phyloP scores from a whole-genome alignment of 495 filamentous ascomycete species.

The Podospora sp. region DNA sequence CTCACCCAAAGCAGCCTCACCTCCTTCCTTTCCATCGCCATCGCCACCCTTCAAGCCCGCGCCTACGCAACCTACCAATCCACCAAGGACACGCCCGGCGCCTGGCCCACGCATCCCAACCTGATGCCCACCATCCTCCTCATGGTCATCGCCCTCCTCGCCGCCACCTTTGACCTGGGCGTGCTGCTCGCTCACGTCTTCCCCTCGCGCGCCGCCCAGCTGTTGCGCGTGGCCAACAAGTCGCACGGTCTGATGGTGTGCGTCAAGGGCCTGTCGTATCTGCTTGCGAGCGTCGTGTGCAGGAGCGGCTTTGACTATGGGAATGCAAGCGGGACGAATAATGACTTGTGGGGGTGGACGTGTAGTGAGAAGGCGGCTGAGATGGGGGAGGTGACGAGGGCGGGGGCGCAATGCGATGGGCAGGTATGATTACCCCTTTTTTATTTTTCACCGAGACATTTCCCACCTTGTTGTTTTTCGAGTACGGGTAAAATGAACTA shows the following conservation, averaged over 20 bases:
- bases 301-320: conserved; percentile 24
- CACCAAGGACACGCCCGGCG: conserved; percentile 15
- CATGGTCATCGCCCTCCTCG: conserved; percentile 20
- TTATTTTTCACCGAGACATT: too few relatives aligned
- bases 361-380: conserved; percentile 19
- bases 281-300: conserved; percentile 15
- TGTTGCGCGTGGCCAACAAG: neutral
- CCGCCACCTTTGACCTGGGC: conserved; percentile 22
- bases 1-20: conserved; percentile 19
- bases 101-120: conserved; percentile 19
- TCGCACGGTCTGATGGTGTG: conserved; percentile 17
- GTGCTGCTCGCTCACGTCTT: conserved; percentile 20
- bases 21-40: conserved; percentile 20
- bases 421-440: too few relatives aligned
- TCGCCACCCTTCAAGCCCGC: conserved; percentile 20
- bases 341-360: conserved; percentile 15
- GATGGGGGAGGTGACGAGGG: too few relatives aligned
- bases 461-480: too few relatives aligned
- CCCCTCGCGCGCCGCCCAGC: too few relatives aligned
- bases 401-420: too few relatives aligned
- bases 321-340: conserved; percentile 4
- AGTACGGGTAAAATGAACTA: too few relatives aligned
- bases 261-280: conserved; percentile 20
- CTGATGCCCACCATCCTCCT: conserved; percentile 21
- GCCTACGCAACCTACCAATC: conserved; percentile 18